Evolutionary conservation across 305 asterid species (phyloP), one percentile per base, ranked within the genome.

Genomic region (Stenogyne calaminthoides): DNA sequence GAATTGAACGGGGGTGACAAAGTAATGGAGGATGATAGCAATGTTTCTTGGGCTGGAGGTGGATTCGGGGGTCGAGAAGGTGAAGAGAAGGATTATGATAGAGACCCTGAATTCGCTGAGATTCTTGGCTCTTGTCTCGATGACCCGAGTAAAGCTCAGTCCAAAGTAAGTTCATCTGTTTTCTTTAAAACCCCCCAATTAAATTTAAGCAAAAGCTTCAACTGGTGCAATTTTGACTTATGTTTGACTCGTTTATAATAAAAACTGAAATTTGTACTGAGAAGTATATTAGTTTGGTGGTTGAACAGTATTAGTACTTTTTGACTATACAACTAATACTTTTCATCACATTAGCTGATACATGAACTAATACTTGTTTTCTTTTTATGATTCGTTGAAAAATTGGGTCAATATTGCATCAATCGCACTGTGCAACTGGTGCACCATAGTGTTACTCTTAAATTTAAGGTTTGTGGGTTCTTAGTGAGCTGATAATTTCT

Each of bases 71-170:
- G 42, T 16, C 61, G 75, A 54, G 72, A 71, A 58, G 80, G 66
- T 27, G 89, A 80, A 20, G 93, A 83, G 16, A 84, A 84, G 72
- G 95, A 89, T 84, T 91, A 79, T 71, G 98, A 93, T 52, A 89
- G 63, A 79, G 96, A 93, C 75, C 98, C 96, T 19, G 98, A 93
- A 75, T 87, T 93, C 69, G 96, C 89, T 51, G 97, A 93, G 75
- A 89, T 93, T 84, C 78, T 93, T 42, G 97, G 96, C 25, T 76
- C 76, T 72, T 87, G 82, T 76, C 80, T 91, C 16, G 96, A 89
- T 86, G 87, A 93, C 69, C 98, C 97, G 5, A 86, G 74, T 29
- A 93, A 85, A 85, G 98, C 98, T 73, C 82, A 72, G 86, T 81
- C 96, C 69, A 89, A 83, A 80, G 97, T 93, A 46, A 81, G 95